Evolutionary conservation across 202 grass and related monocot species (phyloP).

Genomic region (Panicum virgatum): DNA sequence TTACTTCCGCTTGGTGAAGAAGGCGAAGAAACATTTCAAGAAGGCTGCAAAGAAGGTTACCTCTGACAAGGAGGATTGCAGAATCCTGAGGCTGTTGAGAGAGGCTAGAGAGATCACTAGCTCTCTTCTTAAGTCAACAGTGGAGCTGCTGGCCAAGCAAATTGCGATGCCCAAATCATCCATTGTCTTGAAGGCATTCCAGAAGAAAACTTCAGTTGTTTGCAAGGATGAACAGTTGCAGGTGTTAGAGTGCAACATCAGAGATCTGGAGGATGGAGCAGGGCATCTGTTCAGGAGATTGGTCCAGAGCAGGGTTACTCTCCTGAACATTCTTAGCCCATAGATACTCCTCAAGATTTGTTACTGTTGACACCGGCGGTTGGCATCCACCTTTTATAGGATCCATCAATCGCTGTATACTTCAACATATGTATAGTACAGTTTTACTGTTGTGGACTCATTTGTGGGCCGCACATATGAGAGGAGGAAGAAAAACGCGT

Average conservation of each 20-base stretch:
- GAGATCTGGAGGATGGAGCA: conserved; percentile 55
- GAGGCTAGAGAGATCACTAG: conserved; percentile 57
- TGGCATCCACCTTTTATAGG: conserved; percentile 44
- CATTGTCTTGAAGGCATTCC: conserved; percentile 49
- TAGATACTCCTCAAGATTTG: conserved; percentile 37
- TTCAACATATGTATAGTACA: conserved; percentile 16
- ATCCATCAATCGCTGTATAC: conserved; percentile 17
- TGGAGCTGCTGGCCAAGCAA: conserved; percentile 39
- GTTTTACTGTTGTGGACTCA: too few species aligned
- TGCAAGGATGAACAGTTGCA: conserved; percentile 43
- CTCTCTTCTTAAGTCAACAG: conserved; percentile 51
- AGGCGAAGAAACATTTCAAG: conserved; percentile 61
- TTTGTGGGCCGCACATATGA: too few species aligned
- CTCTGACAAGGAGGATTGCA: conserved; percentile 27
- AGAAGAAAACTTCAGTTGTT: conserved; percentile 28
- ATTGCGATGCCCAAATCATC: conserved; percentile 44
- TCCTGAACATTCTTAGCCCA: conserved; percentile 68
- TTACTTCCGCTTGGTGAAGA: conserved; percentile 49
- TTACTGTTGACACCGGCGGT: conserved; percentile 30
- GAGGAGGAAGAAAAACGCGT: too few species aligned
- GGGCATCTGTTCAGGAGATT: conserved; percentile 63
- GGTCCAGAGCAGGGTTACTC: conserved; percentile 65
- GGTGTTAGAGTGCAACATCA: conserved; percentile 36
- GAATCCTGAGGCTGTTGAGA: conserved; percentile 30
- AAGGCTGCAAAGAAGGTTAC: conserved; percentile 46